Conservation (phyloP, 2,329 filamentous ascomycete species). For the Bipolaris zeicola region DNA sequence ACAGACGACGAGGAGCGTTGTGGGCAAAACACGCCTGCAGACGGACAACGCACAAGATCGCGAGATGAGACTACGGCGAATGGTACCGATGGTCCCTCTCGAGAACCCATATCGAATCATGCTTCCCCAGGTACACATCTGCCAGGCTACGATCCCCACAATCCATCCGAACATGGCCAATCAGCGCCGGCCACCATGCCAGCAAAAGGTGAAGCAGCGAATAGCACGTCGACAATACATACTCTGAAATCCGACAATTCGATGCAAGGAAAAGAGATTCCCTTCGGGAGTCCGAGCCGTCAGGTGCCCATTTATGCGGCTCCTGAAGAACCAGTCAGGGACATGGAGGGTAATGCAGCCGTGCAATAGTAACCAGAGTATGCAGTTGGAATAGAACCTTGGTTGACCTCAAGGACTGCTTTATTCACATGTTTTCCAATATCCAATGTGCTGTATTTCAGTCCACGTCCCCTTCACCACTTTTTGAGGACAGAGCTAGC, state of each 20-base stretch:
- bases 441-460: neutral
- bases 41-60: constrained; percentile 1
- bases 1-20: constrained; percentile 19
- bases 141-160: constrained; percentile 5
- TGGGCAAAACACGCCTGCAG: constrained; percentile 14
- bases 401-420: constrained; percentile 1
- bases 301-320: constrained; percentile 53
- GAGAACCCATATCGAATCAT: constrained; percentile 2
- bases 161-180: constrained; percentile 33
- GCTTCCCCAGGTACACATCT: constrained; percentile 2
- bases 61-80: neutral
- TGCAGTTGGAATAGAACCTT: constrained; percentile 3
- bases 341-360: constrained; percentile 44
- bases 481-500: neutral
- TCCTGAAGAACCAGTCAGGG: constrained; percentile 49
- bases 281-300: constrained; percentile 34
- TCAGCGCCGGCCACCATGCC: constrained; percentile 27
- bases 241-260: constrained; percentile 13
- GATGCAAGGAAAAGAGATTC: constrained; percentile 25
- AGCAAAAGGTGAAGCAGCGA: constrained; percentile 30
- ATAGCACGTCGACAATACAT: constrained; percentile 14
- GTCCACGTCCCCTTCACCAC: neutral
- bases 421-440: neutral
- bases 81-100: constrained; percentile 5
- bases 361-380: constrained; percentile 20